Percentiles rank a stretch among this genome's conserved stretches.
Evolutionary conservation across 2,329 filamentous ascomycete species (phyloP).

Genomic region (Xylariales sp.): DNA sequence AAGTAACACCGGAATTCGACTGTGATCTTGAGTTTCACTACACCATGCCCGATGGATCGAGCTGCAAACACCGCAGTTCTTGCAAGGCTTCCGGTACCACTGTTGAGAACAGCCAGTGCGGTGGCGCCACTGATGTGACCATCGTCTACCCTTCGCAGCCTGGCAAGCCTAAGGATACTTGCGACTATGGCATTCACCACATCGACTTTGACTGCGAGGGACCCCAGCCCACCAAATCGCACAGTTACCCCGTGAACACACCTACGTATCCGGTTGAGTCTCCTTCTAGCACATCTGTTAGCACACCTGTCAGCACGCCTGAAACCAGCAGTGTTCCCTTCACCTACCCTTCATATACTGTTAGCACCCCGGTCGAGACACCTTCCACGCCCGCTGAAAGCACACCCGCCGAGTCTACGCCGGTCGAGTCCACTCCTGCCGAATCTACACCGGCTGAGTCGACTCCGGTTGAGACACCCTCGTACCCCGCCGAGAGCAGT

Average conservation of each 20-base stretch:
- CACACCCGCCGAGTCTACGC: constrained; percentile 14
- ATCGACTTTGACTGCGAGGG: constrained; percentile 79
- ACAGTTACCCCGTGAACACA: constrained; percentile 43
- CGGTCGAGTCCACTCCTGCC: constrained; percentile 20
- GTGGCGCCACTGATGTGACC: constrained; percentile 85
- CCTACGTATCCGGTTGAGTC: constrained; percentile 39
- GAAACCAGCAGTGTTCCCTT: too few relatives aligned
- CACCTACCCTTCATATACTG: constrained; percentile 18
- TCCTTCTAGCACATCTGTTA: constrained; percentile 38
- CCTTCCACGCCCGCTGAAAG: constrained; percentile 16
- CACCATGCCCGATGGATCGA: constrained; percentile 82
- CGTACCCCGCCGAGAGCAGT: constrained; percentile 28
- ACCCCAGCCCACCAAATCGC: constrained; percentile 49
- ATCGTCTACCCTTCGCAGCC: constrained; percentile 74
- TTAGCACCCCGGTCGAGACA: constrained; percentile 10
- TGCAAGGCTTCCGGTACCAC: constrained; percentile 76
- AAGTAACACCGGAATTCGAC: constrained; percentile 79
- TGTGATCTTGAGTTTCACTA: constrained; percentile 88
- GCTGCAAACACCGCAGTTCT: constrained; percentile 79
- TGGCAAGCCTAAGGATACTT: constrained; percentile 66
- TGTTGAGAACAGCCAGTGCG: constrained; percentile 88
- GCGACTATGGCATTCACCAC: constrained; percentile 78
- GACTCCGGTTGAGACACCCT: constrained; percentile 23
- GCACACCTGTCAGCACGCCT: constrained; percentile 37
- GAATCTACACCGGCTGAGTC: constrained; percentile 28